Evolutionary conservation across 1,284 basidiomycete species (phyloP).

Genomic region (Pterula multifida): DNA sequence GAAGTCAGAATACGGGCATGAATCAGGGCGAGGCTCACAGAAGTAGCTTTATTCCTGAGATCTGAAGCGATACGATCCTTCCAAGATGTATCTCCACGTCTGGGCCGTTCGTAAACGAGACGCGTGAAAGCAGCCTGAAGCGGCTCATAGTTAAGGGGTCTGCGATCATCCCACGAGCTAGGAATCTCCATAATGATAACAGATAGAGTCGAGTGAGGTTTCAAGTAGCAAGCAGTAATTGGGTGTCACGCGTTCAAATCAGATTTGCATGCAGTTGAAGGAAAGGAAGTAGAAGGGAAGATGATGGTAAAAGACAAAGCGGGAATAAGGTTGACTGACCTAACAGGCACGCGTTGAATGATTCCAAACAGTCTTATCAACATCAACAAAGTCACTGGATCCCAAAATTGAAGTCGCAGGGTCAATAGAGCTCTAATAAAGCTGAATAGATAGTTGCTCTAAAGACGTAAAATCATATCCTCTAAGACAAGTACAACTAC

Average conservation of each 20-base stretch:
- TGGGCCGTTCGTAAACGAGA: slow-evolving; percentile 1
- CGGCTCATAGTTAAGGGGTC: slow-evolving; percentile 18
- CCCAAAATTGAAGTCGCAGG: neutral
- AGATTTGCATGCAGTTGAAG: neutral
- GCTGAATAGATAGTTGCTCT: neutral
- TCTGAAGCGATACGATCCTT: neutral
- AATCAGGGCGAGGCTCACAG: neutral
- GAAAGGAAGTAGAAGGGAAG: neutral
- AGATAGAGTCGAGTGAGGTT: neutral
- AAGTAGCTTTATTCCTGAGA: slow-evolving; percentile 1
- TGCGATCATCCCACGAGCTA: slow-evolving; percentile 14
- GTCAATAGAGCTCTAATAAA: neutral
- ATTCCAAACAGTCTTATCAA: neutral
- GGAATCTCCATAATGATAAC: slow-evolving; percentile 12
- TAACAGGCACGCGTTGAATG: too few species aligned
- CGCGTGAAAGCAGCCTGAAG: slow-evolving; percentile 14
- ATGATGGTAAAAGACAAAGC: neutral
- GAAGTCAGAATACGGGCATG: too few species aligned
- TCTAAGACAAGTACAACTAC: slow-evolving; percentile 2
- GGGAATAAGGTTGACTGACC: neutral
- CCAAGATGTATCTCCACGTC: neutral
- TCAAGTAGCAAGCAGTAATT: neutral
- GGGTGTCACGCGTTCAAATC: neutral
- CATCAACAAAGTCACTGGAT: neutral
- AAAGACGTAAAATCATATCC: neutral